A percentile compares a stretch with the other conserved stretches of the same genome.
phyloP scores from a whole-genome alignment of 2,329 filamentous ascomycete genomes.

The Colletotrichum sp. region DNA sequence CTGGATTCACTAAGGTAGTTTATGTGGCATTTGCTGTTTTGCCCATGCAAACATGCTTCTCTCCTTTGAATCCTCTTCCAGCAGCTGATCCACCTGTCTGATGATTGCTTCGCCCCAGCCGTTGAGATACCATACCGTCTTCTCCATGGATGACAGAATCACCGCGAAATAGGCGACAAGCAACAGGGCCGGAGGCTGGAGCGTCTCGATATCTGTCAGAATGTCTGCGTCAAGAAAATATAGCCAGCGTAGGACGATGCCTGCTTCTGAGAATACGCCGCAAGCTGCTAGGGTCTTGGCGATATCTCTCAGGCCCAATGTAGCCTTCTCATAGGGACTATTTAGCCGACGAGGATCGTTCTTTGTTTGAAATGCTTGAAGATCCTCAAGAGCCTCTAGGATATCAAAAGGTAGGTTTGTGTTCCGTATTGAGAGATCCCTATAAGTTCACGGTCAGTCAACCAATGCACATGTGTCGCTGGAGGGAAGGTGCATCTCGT shows the following conservation, averaged over 20 bases:
- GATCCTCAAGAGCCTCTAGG: neutral
- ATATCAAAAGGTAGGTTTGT: neutral
- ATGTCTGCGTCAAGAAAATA: neutral
- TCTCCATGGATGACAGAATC: neutral
- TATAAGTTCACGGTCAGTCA: neutral
- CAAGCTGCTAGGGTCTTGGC: neutral
- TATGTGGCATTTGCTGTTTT: neutral
- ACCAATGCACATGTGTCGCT: rapidly evolving
- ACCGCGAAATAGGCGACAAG: neutral
- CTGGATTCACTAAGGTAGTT: rapidly evolving
- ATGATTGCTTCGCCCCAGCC: neutral
- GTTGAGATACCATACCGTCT: neutral
- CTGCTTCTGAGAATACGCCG: neutral
- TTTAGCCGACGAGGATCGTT: rapidly evolving
- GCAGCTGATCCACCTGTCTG: neutral
- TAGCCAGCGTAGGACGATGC: neutral
- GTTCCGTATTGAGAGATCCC: neutral
- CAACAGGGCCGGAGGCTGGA: rapidly evolving
- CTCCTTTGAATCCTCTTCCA: neutral
- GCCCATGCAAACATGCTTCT: neutral
- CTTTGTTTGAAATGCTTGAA: neutral
- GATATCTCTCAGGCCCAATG: neutral
- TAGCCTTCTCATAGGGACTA: neutral
- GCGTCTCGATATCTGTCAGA: neutral
- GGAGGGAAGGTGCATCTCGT: rapidly evolving